Evolutionary conservation across 768 basidiomycete genomes (phyloP), one percentile per base, ranked within the genome.

Genomic region (Mycena capillaripes): DNA sequence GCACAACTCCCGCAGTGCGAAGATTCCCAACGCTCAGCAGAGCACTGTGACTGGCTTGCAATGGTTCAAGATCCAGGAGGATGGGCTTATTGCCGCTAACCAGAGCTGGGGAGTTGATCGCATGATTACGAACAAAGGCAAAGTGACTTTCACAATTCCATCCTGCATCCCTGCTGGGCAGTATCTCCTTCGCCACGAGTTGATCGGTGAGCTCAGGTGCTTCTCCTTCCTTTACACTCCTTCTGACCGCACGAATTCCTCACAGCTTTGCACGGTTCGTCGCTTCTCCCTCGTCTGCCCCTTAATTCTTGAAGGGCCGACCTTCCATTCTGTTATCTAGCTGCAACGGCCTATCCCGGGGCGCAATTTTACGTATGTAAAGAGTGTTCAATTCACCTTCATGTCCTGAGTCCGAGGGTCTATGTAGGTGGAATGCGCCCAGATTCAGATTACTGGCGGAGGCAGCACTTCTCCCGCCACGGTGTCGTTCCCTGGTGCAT

Each of bases 351-450:
- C 8, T 89, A 89, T 75, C 88, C 88, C 42, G 89, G 89, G 42
- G 89, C 90, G 25, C 89, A 90, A 69, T 82, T 91, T 81, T 91
- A 89, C 74, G 88, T 86, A 66, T 63, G 82, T 78, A 16, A 44
- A 42, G 23, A 46, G 32, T 52, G 29, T 38, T 14, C 7, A 10
- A 75, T 74, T n/a, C 70, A 53, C 16, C 21, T 53, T 25, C 38
- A 17, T 74, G 53, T 21, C 19, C 9, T 59, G 16, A 34, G 12
- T 63, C 42, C 50, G 52, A 29, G 50, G 6, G 6, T 34, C 16
- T 46, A 48, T 61, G 42, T 60, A 87, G 85, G 86, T 87, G 85
- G 84, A 84, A 65, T 88, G 87, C 64, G 87, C 84, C 9, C 87
- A 88, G 71, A 70, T 89, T 52, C 74, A 81, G 46, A 83, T 89